A percentile compares a stretch with the other conserved stretches of the same genome.
Conservation (phyloP, 2,329 filamentous ascomycete genomes). For the Venturiaceae sp. region DNA sequence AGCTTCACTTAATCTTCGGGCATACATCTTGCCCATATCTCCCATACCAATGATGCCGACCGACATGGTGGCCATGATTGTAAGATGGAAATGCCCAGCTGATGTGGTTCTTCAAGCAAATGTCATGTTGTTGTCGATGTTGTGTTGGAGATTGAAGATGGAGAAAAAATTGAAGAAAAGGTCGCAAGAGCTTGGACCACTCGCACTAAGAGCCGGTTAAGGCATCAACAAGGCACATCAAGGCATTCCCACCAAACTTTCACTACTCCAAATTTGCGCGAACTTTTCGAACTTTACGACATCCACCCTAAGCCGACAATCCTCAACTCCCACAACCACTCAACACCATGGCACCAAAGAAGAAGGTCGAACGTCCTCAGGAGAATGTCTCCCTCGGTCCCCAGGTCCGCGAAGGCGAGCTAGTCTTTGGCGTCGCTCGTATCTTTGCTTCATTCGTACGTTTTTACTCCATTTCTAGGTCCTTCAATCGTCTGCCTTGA, state of each 20-base stretch:
- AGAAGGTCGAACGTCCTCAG: conserved; percentile 62
- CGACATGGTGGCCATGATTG: conserved; percentile 50
- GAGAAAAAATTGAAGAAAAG: no score
- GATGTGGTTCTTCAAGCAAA: no score
- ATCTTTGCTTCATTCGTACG: conserved; percentile 72
- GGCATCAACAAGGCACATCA: no score
- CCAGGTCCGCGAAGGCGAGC: conserved; percentile 86
- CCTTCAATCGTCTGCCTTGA: no score
- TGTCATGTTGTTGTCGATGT: conserved; percentile 15
- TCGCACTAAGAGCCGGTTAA: no score
- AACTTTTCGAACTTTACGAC: not conserved
- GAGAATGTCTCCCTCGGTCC: conserved; percentile 99
- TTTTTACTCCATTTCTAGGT: not conserved
- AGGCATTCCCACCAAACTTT: no score
- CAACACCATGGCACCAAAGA: conserved; percentile 6
- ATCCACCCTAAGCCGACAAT: not conserved
- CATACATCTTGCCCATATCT: conserved; percentile 99
- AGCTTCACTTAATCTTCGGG: conserved; percentile 74
- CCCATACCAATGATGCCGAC: conserved; percentile 98
- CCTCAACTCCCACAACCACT: not conserved
- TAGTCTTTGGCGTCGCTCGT: conserved; percentile 90
- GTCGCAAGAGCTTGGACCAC: no score
- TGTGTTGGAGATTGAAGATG: conserved; percentile 13
- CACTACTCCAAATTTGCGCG: no score
- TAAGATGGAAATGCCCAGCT: no score